These are phyloP conservation scores for Trichophaea hybrida DNA, from an alignment of 2,329 filamentous ascomycete genomes.

Conservation along the genomic window DNA sequence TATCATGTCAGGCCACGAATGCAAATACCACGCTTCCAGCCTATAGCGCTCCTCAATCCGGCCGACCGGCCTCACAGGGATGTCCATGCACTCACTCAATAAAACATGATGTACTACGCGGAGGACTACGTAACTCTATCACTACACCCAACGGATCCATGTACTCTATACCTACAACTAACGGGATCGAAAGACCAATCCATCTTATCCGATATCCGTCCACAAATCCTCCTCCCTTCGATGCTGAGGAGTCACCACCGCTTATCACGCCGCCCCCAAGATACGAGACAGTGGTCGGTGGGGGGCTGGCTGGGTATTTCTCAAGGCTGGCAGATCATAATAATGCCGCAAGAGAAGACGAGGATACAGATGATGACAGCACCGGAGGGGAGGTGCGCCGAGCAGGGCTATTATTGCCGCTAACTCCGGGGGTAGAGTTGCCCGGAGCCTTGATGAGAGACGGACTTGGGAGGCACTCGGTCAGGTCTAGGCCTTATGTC, in stretches of 20 bases:
- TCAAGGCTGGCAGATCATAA: constrained; percentile 55
- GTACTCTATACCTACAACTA: too few species aligned
- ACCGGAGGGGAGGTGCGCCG: constrained; percentile 23
- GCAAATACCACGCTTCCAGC: constrained; percentile 75
- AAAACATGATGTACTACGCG: constrained; percentile 32
- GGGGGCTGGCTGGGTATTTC: constrained; percentile 76
- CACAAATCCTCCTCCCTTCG: constrained; percentile 76
- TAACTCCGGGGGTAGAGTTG: constrained; percentile 49
- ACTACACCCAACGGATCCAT: neutral
- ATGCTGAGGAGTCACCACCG: constrained; percentile 62
- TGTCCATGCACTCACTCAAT: constrained; percentile 29
- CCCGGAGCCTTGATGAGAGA: constrained; percentile 50
- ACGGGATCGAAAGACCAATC: constrained; percentile 52
- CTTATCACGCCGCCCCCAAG: constrained; percentile 68
- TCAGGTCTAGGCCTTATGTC: neutral
- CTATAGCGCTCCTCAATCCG: constrained; percentile 50
- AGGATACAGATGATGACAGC: constrained; percentile 38
- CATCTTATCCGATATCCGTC: constrained; percentile 72
- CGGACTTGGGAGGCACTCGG: constrained; percentile 38
- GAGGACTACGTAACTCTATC: constrained; percentile 7
- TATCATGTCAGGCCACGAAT: constrained; percentile 85
- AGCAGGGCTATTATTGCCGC: constrained; percentile 40
- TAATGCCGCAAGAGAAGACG: constrained; percentile 34
- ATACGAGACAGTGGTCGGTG: constrained; percentile 64
- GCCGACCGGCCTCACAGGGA: constrained; percentile 42